phyloP scores from a whole-genome alignment of 1,139 yeast genomes.

The Suzukiozyma palmioleophila region DNA sequence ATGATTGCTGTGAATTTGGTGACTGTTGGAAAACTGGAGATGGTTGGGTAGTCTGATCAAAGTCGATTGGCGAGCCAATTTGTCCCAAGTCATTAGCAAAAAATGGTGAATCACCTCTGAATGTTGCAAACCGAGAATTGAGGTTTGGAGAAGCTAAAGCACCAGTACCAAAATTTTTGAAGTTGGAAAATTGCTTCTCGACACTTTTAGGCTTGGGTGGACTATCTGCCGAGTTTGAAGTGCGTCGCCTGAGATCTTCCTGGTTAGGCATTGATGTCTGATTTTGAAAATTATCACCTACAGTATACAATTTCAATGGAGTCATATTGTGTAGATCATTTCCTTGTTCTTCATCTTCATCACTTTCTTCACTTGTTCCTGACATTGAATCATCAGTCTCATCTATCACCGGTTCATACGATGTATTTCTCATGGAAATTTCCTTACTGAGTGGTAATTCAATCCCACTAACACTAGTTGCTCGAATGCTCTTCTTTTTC shows the following conservation, averaged over 20 bases:
- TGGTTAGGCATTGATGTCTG: neutral
- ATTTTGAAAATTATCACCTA: constrained; percentile 13
- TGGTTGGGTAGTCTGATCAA: constrained; percentile 11
- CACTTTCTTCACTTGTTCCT: constrained; percentile 30
- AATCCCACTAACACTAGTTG: constrained; percentile 40
- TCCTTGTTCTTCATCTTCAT: constrained; percentile 22
- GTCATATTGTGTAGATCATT: constrained; percentile 18
- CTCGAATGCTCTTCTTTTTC: constrained; percentile 24
- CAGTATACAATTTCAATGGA: constrained; percentile 29
- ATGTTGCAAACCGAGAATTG: constrained; percentile 10
- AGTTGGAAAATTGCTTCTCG: constrained; percentile 1
- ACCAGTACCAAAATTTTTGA: neutral
- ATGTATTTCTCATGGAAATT: constrained; percentile 7
- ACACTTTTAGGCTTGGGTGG: constrained; percentile 4
- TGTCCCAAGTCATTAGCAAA: constrained; percentile 18
- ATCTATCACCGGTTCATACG: constrained; percentile 12
- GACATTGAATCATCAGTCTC: constrained; percentile 8
- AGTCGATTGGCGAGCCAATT: constrained; percentile 19
- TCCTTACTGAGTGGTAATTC: constrained; percentile 17
- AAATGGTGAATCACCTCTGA: constrained; percentile 29
- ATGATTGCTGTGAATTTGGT: constrained; percentile 4
- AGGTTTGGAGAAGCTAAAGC: constrained; percentile 12
- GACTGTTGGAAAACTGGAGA: constrained; percentile 9
- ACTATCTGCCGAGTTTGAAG: constrained; percentile 4
- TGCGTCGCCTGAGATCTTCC: neutral